A percentile compares a stretch with the other conserved stretches of the same genome.
Evolutionary conservation across 1,139 yeast genomes (phyloP).

Genomic region (Suhomyces bokatorum): DNA sequence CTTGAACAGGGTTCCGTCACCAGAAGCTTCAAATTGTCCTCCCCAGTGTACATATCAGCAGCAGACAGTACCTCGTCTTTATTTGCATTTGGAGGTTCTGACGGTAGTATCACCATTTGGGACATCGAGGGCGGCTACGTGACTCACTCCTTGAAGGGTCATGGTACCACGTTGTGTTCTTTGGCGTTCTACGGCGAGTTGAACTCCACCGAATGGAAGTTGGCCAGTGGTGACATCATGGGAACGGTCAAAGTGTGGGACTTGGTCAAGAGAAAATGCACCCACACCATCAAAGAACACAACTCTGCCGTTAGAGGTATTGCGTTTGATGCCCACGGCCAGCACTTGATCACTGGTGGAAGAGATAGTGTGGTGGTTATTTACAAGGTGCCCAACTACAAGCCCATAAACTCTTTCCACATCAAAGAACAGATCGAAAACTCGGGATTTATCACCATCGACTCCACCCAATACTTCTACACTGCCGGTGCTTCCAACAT

Average conservation of each 20-base stretch:
- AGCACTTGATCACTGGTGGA: constrained; percentile 74
- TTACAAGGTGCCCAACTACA: constrained; percentile 54
- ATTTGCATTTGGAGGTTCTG: constrained; percentile 93
- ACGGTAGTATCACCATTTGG: constrained; percentile 90
- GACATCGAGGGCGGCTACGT: constrained; percentile 85
- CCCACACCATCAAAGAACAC: constrained; percentile 71
- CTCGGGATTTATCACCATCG: constrained; percentile 59
- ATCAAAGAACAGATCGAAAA: constrained; percentile 79
- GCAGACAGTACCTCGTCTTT: constrained; percentile 81
- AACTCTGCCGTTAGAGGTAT: constrained; percentile 85
- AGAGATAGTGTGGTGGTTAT: constrained; percentile 79
- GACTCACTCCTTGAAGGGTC: constrained; percentile 91
- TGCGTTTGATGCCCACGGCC: constrained; percentile 58
- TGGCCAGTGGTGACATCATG: constrained; percentile 86
- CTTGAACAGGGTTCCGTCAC: constrained; percentile 46
- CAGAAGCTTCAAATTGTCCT: constrained; percentile 59
- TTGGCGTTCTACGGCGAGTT: constrained; percentile 71
- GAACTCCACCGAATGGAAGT: constrained; percentile 70
- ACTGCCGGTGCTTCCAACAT: constrained; percentile 84
- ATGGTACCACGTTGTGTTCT: constrained; percentile 88
- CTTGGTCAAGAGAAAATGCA: constrained; percentile 72
- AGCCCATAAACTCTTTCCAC: constrained; percentile 66
- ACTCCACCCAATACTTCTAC: constrained; percentile 45
- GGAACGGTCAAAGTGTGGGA: constrained; percentile 92
- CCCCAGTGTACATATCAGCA: constrained; percentile 80